Conservation (phyloP, 208 protist genomes). For the Leishmania major region DNA sequence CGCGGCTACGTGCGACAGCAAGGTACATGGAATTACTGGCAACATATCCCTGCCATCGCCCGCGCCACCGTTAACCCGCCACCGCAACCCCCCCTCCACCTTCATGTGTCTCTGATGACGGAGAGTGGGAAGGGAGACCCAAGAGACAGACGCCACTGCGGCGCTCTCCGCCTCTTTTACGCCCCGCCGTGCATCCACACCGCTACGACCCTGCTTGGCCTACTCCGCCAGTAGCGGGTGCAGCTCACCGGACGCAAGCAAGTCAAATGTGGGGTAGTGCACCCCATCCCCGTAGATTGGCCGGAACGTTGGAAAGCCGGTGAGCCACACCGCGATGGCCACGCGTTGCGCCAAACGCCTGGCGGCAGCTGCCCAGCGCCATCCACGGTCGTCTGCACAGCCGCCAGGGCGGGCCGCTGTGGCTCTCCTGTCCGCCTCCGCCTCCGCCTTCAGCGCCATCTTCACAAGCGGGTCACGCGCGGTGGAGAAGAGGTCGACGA, state of each 20-base stretch:
- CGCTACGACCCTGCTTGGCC: neutral
- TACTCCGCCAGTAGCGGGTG: conserved; percentile 9
- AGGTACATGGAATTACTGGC: neutral
- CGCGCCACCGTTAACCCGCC: neutral
- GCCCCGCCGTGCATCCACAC: neutral
- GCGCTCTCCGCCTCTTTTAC: neutral
- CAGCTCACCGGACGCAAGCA: conserved; percentile 19
- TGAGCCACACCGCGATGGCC: conserved; percentile 49
- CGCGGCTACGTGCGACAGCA: neutral
- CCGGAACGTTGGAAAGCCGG: conserved; percentile 50
- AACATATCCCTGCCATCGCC: neutral
- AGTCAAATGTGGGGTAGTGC: conserved; percentile 63
- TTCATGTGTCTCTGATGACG: too few species aligned
- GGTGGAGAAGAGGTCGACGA: conserved; percentile 64
- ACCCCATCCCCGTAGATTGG: conserved; percentile 58
- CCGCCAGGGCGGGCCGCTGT: neutral
- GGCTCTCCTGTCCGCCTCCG: neutral
- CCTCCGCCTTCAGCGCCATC: conserved; percentile 10
- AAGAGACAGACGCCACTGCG: neutral
- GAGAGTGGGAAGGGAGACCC: neutral
- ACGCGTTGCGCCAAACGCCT: neutral
- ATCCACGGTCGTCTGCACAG: neutral
- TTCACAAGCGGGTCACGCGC: conserved; percentile 50
- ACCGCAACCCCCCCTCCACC: too few species aligned
- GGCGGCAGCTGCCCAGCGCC: neutral